Evolutionary conservation across 2,329 filamentous ascomycete genomes (phyloP).

Genomic region (Ceratocystis alfenasii): DNA sequence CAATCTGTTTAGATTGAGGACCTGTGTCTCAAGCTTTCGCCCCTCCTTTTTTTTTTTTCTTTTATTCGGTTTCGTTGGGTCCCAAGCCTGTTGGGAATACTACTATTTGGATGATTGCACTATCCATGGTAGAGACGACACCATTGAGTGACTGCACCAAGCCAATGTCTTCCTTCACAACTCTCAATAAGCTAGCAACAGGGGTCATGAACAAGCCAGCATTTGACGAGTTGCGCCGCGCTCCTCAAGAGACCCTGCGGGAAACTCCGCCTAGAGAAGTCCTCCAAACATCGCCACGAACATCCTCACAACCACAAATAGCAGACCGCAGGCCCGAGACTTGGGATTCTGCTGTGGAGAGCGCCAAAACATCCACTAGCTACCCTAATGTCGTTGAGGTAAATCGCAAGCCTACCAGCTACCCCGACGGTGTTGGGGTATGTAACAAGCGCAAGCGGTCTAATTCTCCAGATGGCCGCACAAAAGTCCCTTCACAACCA

Average conservation of each 20-base stretch:
- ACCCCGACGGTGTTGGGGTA: slow-evolving; percentile 29
- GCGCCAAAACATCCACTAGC: slow-evolving; percentile 17
- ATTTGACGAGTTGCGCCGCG: slow-evolving; percentile 18
- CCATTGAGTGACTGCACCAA: background rate
- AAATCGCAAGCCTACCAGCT: slow-evolving; percentile 27
- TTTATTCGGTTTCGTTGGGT: background rate
- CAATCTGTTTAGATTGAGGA: background rate
- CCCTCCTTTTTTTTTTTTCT: background rate
- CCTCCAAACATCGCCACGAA: slow-evolving; percentile 12
- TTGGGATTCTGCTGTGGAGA: slow-evolving; percentile 19
- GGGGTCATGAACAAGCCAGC: slow-evolving; percentile 27
- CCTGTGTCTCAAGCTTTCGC: background rate
- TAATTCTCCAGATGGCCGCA: slow-evolving; percentile 42
- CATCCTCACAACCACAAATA: slow-evolving; percentile 14
- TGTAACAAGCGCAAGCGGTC: slow-evolving; percentile 58
- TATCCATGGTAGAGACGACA: background rate
- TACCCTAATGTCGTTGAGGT: slow-evolving; percentile 30
- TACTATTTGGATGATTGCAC: slow-evolving; percentile 2
- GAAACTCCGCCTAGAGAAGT: slow-evolving; percentile 13
- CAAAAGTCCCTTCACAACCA: slow-evolving; percentile 30
- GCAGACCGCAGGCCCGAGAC: slow-evolving; percentile 16
- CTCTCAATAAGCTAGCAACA: slow-evolving; percentile 36
- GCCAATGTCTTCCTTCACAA: slow-evolving; percentile 40
- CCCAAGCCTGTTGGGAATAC: background rate
- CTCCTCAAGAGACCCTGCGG: slow-evolving; percentile 13